Conservation (phyloP, 768 basidiomycete species). For the Cyclocybe cylindracea region DNA sequence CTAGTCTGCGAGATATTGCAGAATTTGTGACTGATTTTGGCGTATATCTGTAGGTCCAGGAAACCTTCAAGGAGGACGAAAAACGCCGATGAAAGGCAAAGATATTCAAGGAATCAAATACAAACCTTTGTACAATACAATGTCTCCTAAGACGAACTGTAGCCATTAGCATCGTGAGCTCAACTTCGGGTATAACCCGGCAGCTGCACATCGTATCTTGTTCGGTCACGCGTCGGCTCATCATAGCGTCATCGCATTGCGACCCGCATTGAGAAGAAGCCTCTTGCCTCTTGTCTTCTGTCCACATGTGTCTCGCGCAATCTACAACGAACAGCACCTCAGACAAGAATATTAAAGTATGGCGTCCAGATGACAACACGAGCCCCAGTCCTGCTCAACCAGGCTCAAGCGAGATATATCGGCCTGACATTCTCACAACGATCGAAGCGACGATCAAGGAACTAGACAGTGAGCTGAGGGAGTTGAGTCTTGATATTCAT, state of each 20-base stretch:
- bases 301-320: too few species aligned
- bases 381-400: constrained; percentile 33
- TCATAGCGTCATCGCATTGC: too few species aligned
- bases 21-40: background rate
- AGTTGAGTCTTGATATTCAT: constrained; percentile 72
- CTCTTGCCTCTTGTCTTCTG: too few species aligned
- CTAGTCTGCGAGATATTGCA: background rate
- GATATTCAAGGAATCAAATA: too few species aligned
- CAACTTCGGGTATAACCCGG: too few species aligned
- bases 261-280: too few species aligned
- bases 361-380: constrained; percentile 40
- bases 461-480: constrained; percentile 55
- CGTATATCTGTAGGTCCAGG: constrained; percentile 15
- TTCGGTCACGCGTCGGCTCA: too few species aligned
- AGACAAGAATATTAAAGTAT: constrained; percentile 21
- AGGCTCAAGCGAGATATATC: constrained; percentile 39
- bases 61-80: constrained; percentile 25
- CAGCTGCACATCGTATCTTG: too few species aligned
- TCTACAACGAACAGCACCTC: too few species aligned
- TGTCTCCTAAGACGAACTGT: too few species aligned
- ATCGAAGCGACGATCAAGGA: constrained; percentile 57
- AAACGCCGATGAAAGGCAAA: background rate
- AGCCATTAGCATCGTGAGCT: too few species aligned
- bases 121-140: too few species aligned
- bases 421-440: constrained; percentile 59